Evolutionary conservation across 2,329 filamentous ascomycete species (phyloP), one percentile per base, ranked within the genome.

Genomic region (Zalaria obscura): DNA sequence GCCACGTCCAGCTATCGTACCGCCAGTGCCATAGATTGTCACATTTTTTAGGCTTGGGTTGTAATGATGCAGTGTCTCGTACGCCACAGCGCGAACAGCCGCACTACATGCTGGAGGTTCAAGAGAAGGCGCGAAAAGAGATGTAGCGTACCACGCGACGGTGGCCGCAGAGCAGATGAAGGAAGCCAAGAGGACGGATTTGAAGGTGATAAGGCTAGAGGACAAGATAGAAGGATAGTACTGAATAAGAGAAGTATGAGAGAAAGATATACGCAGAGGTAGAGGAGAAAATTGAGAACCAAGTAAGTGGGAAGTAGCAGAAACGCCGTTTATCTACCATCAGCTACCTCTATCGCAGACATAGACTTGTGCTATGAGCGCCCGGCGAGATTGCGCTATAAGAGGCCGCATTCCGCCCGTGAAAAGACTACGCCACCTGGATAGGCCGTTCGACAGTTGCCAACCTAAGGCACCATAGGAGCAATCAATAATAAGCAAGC

Each of bases 1-100:
- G 1, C 66, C 68, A 44, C 66, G 64, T 2, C 70, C 71, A 9
- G 74, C 74, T 38, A 78, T 78, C 6, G 74, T 78, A 31, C 74
- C 75, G 10, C 73, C 73, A 4, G 69, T 74, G 4, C 67, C 68
- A 47, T 72, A 73, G 46, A 76, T 72, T 44, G 70, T 75, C 40
- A 76, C 59, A 49, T 74, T 75, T 6, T 70, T 71, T 0, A 74
- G 61, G 29, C 59, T 64, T n/a, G 59, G 57, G 43, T 70, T 68
- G 43, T 62, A 51, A 27, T 29, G 37, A 11, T n/a, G 25, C 36
- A 7, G 36, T 39, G 5, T 36, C 25, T 25, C 37, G 36, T 3
- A 27, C 32, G 7, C 36, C 32, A 6, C 36, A 36, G 5, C 32
- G 32, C 3, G 37, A 33, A 27, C 26, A 32, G 27, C 18, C 18